A percentile compares a stretch with the other conserved stretches of the same genome.
These are phyloP conservation scores for Phytophthora brassicae DNA, from an alignment of 352 stramenopile species.

Conservation along the genomic window DNA sequence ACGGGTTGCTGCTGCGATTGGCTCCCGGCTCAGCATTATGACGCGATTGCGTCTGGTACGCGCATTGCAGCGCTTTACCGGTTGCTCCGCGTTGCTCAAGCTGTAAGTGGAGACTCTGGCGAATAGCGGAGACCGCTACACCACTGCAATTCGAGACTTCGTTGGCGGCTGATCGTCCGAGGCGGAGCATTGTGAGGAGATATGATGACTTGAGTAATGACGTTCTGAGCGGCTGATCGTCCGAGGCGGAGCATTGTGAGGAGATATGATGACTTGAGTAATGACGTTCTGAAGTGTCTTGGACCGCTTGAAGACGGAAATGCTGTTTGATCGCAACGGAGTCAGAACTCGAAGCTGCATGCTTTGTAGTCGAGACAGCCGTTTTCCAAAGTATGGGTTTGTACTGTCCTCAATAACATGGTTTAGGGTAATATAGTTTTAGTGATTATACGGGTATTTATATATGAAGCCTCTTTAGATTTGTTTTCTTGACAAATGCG, in stretches of 20 bases:
- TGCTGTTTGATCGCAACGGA: slow-evolving; percentile 6
- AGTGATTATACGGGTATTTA: no score
- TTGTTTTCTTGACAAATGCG: no score
- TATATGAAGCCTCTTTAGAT: no score
- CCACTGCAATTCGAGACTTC: slow-evolving; percentile 20
- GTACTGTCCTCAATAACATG: no score
- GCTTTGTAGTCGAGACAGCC: slow-evolving; percentile 17
- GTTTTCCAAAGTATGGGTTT: slow-evolving; percentile 14
- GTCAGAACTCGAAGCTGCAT: slow-evolving; percentile 30
- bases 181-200: slow-evolving; percentile 26
- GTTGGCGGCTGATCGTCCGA: slow-evolving; percentile 25
- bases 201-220: neutral
- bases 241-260: slow-evolving; percentile 31
- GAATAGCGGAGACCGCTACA: slow-evolving; percentile 13
- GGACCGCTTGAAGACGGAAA: neutral
- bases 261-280: neutral
- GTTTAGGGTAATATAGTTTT: no score
- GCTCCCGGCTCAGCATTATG: slow-evolving; percentile 12
- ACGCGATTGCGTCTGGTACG: slow-evolving; percentile 40
- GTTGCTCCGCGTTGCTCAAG: slow-evolving; percentile 16
- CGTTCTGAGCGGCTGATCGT: slow-evolving; percentile 28
- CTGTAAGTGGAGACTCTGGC: slow-evolving; percentile 20
- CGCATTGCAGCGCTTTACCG: slow-evolving; percentile 20
- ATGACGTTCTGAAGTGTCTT: no score
- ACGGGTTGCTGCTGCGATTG: slow-evolving; percentile 11